Base-by-base conservation (phyloP, 1,284 basidiomycete species). In the Takashimella tepidaria region DNA sequence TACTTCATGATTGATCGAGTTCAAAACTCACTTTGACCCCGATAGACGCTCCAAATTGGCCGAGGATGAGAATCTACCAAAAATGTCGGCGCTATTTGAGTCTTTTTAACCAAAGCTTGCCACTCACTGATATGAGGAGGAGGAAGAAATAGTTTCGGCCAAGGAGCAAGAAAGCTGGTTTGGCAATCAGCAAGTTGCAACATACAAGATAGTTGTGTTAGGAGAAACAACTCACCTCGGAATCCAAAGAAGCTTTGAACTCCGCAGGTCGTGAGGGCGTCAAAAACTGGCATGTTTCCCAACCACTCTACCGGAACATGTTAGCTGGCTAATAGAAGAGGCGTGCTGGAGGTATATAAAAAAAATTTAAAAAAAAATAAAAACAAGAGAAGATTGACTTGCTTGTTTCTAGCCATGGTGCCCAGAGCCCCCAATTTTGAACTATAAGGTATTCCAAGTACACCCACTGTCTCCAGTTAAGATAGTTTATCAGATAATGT, bases 371-470 rank as follows among this genome's bases (percentile, higher is more conserved):
- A n/a, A n/a, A n/a, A n/a, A n/a, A n/a, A n/a, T n/a, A n/a, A n/a
- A n/a, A n/a, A n/a, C n/a, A n/a, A n/a, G n/a, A n/a, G n/a, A n/a
- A n/a, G n/a, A n/a, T n/a, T n/a, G n/a, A n/a, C n/a, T n/a, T n/a
- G n/a, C 58, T 48, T 42, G 26, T 54, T 41, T 65, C 63, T 2
- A 65, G 56, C 61, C 61, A 65, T 3, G 61, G 59, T 22, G 55
- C 58, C 61, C 61, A 66, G 16, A 53, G 20, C 11, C 63, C 65
- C 50, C 51, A 65, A 37, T 58, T 48, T 24, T 61, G 51, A 45
- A 63, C 58, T 42, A 67, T 61, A 40, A 65, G 63, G 52, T 65
- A 63, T 5, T 49, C 50, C 12, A 53, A 51, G 51, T 59, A 67
- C 2, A 54, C 55, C 63, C 63, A 37, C 56, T 57, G 26, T 12